A percentile compares a stretch with the other conserved stretches of the same genome.
Conservation (phyloP, 2,329 filamentous ascomycete species). For the Pseudogymnoascus sp. region DNA sequence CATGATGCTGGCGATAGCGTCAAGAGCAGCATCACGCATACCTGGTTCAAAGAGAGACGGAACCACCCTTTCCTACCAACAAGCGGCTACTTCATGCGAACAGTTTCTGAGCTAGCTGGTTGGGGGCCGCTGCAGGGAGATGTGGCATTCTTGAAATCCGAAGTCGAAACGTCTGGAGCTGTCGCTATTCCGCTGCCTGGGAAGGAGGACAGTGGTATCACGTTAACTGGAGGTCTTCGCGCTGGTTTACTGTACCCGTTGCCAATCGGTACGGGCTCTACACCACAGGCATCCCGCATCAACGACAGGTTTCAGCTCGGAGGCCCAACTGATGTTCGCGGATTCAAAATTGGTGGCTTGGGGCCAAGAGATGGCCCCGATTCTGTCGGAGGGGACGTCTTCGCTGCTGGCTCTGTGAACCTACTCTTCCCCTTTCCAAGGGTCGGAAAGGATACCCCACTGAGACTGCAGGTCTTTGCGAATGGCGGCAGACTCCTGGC, state of each 20-base stretch:
- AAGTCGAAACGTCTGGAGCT: constrained; percentile 73
- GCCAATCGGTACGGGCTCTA: constrained; percentile 49
- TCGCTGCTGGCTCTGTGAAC: constrained; percentile 81
- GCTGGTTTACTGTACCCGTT: constrained; percentile 80
- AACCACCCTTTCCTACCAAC: constrained; percentile 82
- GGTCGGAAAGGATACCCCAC: constrained; percentile 72
- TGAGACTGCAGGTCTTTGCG: constrained; percentile 83
- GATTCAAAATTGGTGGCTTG: constrained; percentile 83
- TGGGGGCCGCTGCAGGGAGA: constrained; percentile 79
- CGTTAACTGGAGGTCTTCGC: constrained; percentile 74
- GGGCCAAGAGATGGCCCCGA: constrained; percentile 83
- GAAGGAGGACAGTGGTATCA: constrained; percentile 64
- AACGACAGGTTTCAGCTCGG: constrained; percentile 95
- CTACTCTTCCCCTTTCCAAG: constrained; percentile 79
- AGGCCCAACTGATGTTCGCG: constrained; percentile 88
- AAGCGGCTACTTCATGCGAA: constrained; percentile 72
- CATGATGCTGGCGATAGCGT: constrained; percentile 83
- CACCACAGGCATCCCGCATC: constrained; percentile 64
- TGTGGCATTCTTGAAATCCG: constrained; percentile 90
- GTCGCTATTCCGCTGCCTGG: constrained; percentile 67
- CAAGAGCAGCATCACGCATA: constrained; percentile 80
- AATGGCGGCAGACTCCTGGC: constrained; percentile 84
- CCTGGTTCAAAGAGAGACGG: constrained; percentile 71
- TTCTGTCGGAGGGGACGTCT: constrained; percentile 84
- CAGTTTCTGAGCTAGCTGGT: constrained; percentile 77